These are phyloP conservation scores for Chernovozyma aurita DNA, from an alignment of 1,139 yeast genomes.

Conservation along the genomic window DNA sequence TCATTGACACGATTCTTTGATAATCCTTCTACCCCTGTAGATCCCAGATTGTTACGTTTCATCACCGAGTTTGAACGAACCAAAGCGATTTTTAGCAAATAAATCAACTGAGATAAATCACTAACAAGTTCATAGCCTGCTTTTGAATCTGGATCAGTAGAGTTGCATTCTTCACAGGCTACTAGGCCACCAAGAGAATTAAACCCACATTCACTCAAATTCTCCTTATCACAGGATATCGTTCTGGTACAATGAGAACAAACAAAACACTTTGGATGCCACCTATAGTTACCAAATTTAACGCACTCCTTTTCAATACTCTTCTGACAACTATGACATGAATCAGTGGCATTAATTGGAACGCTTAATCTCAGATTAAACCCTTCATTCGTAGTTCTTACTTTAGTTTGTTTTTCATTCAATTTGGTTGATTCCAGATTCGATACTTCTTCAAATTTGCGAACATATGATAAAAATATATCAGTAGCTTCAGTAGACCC, in stretches of 20 bases:
- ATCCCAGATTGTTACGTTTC: slow-evolving; percentile 19
- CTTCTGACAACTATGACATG: slow-evolving; percentile 65
- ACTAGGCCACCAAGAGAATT: slow-evolving; percentile 27
- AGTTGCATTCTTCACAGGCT: slow-evolving; percentile 56
- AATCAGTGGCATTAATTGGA: slow-evolving; percentile 69
- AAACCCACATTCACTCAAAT: slow-evolving; percentile 29
- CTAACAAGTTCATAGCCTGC: slow-evolving; percentile 63
- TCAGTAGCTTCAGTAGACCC: slow-evolving; percentile 63
- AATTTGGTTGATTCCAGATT: slow-evolving; percentile 10
- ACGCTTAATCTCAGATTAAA: slow-evolving; percentile 39
- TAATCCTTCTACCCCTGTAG: background rate
- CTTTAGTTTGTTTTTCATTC: slow-evolving; percentile 8
- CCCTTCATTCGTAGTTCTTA: slow-evolving; percentile 17
- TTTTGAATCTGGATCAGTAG: slow-evolving; percentile 42
- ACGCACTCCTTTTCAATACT: slow-evolving; percentile 83
- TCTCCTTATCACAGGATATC: slow-evolving; percentile 20
- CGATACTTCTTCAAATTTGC: slow-evolving; percentile 23
- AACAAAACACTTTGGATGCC: slow-evolving; percentile 75
- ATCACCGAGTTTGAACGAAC: slow-evolving; percentile 73
- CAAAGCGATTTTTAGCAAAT: slow-evolving; percentile 77
- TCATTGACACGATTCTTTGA: background rate
- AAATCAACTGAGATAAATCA: slow-evolving; percentile 68
- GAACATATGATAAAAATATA: slow-evolving; percentile 47
- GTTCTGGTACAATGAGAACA: slow-evolving; percentile 53
- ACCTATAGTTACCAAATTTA: slow-evolving; percentile 56